Evolutionary conservation across 2,329 filamentous ascomycete species (phyloP).

Genomic region (Fusarium sp.): DNA sequence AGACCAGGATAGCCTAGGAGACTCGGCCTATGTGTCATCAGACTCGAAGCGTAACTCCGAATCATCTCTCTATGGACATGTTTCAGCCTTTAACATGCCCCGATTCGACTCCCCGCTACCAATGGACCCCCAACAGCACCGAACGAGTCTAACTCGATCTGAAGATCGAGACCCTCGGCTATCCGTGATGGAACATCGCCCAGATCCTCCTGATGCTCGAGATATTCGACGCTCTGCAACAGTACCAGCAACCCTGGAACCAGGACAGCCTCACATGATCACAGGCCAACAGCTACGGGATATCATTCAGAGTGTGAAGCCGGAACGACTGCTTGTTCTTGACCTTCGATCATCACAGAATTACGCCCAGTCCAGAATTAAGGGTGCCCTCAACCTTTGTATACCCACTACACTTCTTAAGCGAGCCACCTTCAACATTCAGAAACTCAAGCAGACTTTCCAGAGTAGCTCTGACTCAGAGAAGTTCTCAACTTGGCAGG

Average conservation of each 20-base stretch:
- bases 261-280: conserved; percentile 61
- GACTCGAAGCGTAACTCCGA: conserved; percentile 65
- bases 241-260: conserved; percentile 60
- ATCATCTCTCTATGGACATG: conserved; percentile 53
- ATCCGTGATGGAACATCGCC: conserved; percentile 61
- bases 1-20: conserved; percentile 57
- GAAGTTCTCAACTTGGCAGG: conserved; percentile 80
- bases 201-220: conserved; percentile 48
- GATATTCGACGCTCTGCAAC: conserved; percentile 57
- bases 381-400: conserved; percentile 87
- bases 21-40: conserved; percentile 64
- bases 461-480: conserved; percentile 73
- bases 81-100: conserved; percentile 53
- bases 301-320: conserved; percentile 57
- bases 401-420: conserved; percentile 95
- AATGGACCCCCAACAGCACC: conserved; percentile 40
- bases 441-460: conserved; percentile 89
- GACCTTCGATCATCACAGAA: conserved; percentile 90
- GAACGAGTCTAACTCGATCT: conserved; percentile 50
- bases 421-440: conserved; percentile 86
- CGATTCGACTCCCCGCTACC: conserved; percentile 53
- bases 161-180: conserved; percentile 64
- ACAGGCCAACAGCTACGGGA: conserved; percentile 63
- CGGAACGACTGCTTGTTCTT: conserved; percentile 70
- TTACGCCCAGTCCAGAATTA: conserved; percentile 77